Evolutionary conservation across 176 grass and related monocot species (phyloP).

Genomic region (Tillandsia leiboldiana): DNA sequence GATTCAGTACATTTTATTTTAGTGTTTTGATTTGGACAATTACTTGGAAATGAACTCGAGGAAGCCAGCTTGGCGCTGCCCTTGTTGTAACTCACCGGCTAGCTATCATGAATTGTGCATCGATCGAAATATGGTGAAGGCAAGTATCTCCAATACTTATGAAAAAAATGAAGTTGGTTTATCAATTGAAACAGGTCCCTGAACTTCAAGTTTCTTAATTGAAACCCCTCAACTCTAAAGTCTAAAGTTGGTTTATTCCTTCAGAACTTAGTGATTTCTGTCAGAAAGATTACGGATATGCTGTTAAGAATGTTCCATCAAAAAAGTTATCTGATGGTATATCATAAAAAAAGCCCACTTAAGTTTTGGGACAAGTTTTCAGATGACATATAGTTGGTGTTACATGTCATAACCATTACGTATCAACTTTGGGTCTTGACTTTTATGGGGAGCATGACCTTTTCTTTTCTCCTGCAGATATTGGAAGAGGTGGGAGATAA

Average conservation of each 20-base stretch:
- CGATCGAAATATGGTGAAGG: constrained; percentile 81
- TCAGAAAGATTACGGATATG: too few species aligned
- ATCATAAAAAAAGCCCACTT: too few species aligned
- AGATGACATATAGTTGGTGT: too few species aligned
- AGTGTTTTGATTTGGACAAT: constrained; percentile 99
- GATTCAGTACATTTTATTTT: constrained; percentile 8
- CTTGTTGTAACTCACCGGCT: constrained; percentile 67
- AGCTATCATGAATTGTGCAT: constrained; percentile 55
- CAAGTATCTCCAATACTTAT: constrained; percentile 15
- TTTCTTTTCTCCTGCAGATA: constrained; percentile 37
- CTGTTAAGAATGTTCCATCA: too few species aligned
- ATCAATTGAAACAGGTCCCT: too few species aligned
- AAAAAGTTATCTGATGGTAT: neutral
- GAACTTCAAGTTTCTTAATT: too few species aligned
- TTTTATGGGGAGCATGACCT: constrained; percentile 4
- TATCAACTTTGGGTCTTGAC: neutral
- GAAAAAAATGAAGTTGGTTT: too few species aligned
- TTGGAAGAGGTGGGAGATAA: constrained; percentile 47
- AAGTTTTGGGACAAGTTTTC: too few species aligned
- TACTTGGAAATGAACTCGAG: constrained; percentile 88
- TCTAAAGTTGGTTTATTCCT: too few species aligned
- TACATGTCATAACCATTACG: too few species aligned
- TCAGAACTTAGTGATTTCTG: too few species aligned
- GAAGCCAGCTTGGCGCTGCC: constrained; percentile 83
- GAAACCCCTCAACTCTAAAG: too few species aligned